Evolutionary conservation across 108 stramenopile species (phyloP), one percentile per base, ranked within the genome.

Genomic region (Conticribra guillardii): DNA sequence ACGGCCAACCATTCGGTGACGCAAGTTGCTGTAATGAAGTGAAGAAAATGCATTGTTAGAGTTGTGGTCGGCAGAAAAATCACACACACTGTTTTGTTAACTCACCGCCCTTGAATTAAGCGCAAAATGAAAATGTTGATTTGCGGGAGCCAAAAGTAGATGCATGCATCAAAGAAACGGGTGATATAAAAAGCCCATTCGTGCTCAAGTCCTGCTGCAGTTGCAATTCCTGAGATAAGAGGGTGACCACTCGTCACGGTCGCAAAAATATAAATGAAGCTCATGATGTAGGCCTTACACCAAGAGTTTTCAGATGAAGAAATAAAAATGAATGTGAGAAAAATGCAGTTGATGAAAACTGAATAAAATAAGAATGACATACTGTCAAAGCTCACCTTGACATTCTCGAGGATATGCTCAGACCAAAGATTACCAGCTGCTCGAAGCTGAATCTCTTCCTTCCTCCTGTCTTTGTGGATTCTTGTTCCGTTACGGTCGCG

Each of bases 61-160:
- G n/a, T n/a, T n/a, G n/a, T n/a, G n/a, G n/a, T n/a, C n/a, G n/a
- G n/a, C n/a, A n/a, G n/a, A n/a, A n/a, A n/a, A n/a, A n/a, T n/a
- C n/a, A n/a, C n/a, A n/a, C n/a, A n/a, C n/a, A n/a, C 37, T 41
- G 37, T 41, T 5, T 41, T 41, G 37, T 9, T 9, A 11, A 41
- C 5, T 11, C 11, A 5, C 5, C 37, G 82, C 9, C 90, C 77
- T 66, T 92, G 82, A 16, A 79, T 22, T 34, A 88, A 32, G 23
- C 93, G 85, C 3, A 89, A 26, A 15, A 90, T 65, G 7, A 69
- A 67, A 30, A 88, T 73, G 47, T 87, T 85, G 53, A 87, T 88
- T 63, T 95, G 87, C 17, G 88, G 89, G 15, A 90, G 51, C 69
- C 69, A 95, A 52, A 95, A 84, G 84, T 89, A 95, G 33, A 90